phyloP scores from a whole-genome alignment of 2,329 filamentous ascomycete species.

The Penicillium glabrum region DNA sequence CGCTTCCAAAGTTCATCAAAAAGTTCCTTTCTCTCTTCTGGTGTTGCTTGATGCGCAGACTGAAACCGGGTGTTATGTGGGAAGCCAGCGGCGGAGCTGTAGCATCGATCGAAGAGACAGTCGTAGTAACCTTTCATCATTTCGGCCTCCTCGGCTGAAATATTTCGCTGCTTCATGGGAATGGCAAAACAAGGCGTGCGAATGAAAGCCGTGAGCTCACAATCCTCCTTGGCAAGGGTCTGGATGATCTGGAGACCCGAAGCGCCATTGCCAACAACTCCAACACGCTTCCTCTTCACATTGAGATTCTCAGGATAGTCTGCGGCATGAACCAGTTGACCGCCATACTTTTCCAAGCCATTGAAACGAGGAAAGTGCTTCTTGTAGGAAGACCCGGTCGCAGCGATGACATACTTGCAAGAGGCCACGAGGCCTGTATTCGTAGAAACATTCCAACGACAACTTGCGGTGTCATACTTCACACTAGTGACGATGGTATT shows the following conservation, averaged over 20 bases:
- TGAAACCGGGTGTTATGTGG: slow-evolving; percentile 12
- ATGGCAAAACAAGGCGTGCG: slow-evolving; percentile 64
- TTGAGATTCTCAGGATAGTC: slow-evolving; percentile 44
- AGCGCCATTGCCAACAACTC: slow-evolving; percentile 18
- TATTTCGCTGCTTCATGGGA: slow-evolving; percentile 55
- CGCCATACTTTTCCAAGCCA: slow-evolving; percentile 45
- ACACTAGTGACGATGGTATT: slow-evolving; percentile 44
- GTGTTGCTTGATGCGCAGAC: slow-evolving; percentile 52
- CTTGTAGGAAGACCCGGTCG: slow-evolving; percentile 42
- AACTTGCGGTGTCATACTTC: slow-evolving; percentile 36
- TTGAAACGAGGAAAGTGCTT: slow-evolving; percentile 40
- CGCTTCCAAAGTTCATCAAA: slow-evolving; percentile 52
- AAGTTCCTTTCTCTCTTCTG: slow-evolving; percentile 50
- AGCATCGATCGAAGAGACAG: slow-evolving; percentile 53
- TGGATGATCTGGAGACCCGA: slow-evolving; percentile 21
- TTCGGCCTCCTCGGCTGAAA: slow-evolving; percentile 53
- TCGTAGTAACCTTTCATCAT: slow-evolving; percentile 46
- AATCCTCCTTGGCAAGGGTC: slow-evolving; percentile 15
- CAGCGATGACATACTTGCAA: slow-evolving; percentile 46
- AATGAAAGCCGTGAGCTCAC: slow-evolving; percentile 54
- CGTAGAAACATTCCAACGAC: slow-evolving; percentile 47
- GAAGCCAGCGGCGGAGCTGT: slow-evolving; percentile 58
- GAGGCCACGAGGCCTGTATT: slow-evolving; percentile 41
- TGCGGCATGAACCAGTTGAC: slow-evolving; percentile 54
- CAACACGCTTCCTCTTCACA: slow-evolving; percentile 15